Evolutionary conservation across 2,329 filamentous ascomycete species (phyloP).

Genomic region (Colletotrichum noveboracense): DNA sequence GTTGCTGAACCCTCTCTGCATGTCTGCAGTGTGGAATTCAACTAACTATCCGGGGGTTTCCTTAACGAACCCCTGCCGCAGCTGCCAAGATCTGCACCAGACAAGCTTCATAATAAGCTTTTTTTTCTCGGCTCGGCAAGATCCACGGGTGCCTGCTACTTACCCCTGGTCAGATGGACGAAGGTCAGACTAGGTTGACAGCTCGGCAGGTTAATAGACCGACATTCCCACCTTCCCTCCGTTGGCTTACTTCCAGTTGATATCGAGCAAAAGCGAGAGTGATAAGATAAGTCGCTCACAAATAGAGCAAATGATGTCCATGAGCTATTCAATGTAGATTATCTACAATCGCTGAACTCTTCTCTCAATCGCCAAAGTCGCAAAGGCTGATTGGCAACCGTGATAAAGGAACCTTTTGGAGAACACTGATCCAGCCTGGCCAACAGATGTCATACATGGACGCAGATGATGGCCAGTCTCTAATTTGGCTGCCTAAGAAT

Average conservation of each 20-base stretch:
- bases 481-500: not conserved
- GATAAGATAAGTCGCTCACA: fast-evolving
- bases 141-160: not conserved
- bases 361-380: not conserved
- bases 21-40: not conserved
- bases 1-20: not conserved
- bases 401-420: fast-evolving
- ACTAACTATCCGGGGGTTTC: not conserved
- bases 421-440: fast-evolving
- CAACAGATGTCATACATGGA: fast-evolving
- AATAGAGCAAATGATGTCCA: fast-evolving
- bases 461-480: fast-evolving
- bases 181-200: not conserved
- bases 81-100: not conserved
- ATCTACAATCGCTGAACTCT: fast-evolving
- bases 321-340: fast-evolving
- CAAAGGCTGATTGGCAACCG: fast-evolving
- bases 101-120: not conserved
- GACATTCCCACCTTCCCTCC: not conserved
- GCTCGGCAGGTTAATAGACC: not conserved
- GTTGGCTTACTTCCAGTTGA: fast-evolving
- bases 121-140: not conserved
- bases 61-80: not conserved
- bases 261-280: fast-evolving
- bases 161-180: not conserved